Percentiles rank a stretch among this genome's conserved stretches.
These are phyloP conservation scores for Thelephora ganbajun DNA, from an alignment of 768 basidiomycete genomes.

Conservation along the genomic window DNA sequence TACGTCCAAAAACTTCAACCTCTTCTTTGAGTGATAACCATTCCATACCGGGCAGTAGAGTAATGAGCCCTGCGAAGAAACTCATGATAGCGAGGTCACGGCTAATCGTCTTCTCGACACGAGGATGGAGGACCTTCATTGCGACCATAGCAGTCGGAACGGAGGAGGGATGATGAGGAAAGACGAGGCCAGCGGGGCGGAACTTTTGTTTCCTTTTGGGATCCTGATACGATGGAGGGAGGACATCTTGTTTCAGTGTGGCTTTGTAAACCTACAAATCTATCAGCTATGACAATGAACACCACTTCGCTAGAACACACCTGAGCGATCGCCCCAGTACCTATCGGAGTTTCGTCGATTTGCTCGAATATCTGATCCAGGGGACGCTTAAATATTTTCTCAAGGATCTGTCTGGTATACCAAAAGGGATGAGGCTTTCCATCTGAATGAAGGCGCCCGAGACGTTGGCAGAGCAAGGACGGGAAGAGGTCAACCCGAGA, in stretches of 20 bases:
- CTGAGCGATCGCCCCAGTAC: constrained; percentile 98
- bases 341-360: constrained; percentile 79
- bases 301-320: constrained; percentile 16
- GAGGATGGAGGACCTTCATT: constrained; percentile 90
- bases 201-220: constrained; percentile 49
- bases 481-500: constrained; percentile 93
- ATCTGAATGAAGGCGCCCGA: constrained; percentile 81
- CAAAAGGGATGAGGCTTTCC: constrained; percentile 67
- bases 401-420: constrained; percentile 73
- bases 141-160: constrained; percentile 83
- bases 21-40: constrained; percentile 96
- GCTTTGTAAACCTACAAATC: constrained; percentile 69
- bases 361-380: constrained; percentile 87
- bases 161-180: constrained; percentile 44
- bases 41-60: constrained; percentile 80
- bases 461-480: constrained; percentile 62
- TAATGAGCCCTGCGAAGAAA: constrained; percentile 73
- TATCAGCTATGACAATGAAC: neutral
- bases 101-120: constrained; percentile 64
- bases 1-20: constrained; percentile 83
- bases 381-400: constrained; percentile 66
- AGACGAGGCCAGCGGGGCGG: constrained; percentile 30
- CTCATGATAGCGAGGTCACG: constrained; percentile 93
- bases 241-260: constrained; percentile 66
- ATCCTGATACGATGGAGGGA: constrained; percentile 73